phyloP scores from a whole-genome alignment of 495 filamentous ascomycete species.

The Hyaloscypha variabilis region DNA sequence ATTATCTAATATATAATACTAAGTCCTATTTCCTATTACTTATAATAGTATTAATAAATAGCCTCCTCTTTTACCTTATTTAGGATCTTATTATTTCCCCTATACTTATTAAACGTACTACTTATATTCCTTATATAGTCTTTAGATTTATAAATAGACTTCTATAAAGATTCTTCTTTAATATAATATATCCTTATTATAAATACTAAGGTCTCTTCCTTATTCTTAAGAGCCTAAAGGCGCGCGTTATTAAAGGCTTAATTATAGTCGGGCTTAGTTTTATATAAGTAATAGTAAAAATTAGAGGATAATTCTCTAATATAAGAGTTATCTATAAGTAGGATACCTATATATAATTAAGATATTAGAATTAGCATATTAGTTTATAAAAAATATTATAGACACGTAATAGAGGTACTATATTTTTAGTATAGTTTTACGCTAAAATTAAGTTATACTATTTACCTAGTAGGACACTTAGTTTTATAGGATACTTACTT shows the following conservation, averaged over 20 bases:
- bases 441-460: neutral
- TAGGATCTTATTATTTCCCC: neutral
- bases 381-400: neutral
- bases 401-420: neutral
- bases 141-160: neutral
- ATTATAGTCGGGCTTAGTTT: neutral
- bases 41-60: neutral
- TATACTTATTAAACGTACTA: neutral
- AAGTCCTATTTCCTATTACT: neutral
- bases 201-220: neutral
- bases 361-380: neutral
- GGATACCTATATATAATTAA: neutral
- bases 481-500: no score
- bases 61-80: neutral
- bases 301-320: neutral
- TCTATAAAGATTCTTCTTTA: neutral
- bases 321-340: neutral
- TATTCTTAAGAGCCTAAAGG: neutral
- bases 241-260: neutral
- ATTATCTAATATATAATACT: no score
- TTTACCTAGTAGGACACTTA: neutral
- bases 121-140: neutral
- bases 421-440: neutral
- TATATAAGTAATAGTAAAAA: neutral
- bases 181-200: neutral